Evolutionary conservation across 495 filamentous ascomycete species (phyloP), one percentile per base, ranked within the genome.

Genomic region (Talaromyces ruber): DNA sequence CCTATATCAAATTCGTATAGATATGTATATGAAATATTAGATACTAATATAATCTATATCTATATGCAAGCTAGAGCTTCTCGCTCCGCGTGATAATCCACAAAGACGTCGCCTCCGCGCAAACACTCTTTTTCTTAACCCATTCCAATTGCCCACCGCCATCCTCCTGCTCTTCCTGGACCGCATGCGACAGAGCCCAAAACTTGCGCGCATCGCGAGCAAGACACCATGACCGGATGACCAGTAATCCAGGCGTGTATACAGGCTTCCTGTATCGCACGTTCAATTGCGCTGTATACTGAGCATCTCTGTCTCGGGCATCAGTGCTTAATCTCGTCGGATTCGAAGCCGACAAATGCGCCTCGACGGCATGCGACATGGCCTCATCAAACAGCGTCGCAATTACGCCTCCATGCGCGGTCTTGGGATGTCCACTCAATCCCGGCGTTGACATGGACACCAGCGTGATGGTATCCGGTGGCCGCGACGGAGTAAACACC

Each of bases 381-480:
- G 81, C 78, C 72, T 87, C 86, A 72, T 91, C 90, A 64, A 91
- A 84, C 29, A 91, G 66, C 1, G 87, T 90, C 1, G 88, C 88
- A 32, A 91, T 70, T 12, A 93, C 64, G 6, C 77, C 77, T 0
- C 77, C 77, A 62, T 80, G 77, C 25, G 69, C 74, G 1, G 71
- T 77, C 0, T 54, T 62, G 14, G 77, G 74, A 61, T 79, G 75
- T 0, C 77, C 77, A 28, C 69, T 70, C 0, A 80, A 53, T 1
- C 77, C 77, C 3, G 76, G 70, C 12, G 64, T 67, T 1, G 65
- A 64, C 4, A 80, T 68, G 11, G 71, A 65, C 28, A 74, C 65
- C 16, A 77, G 62, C 72, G 76, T 72, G 11, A 77, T 62, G 22
- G 76, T 67, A 65, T 80, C 77, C 1, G 76, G 67, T 6, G 73